These are phyloP conservation scores for Ceriops tagal DNA, from an alignment of 345 rosid species.

Conservation along the genomic window DNA sequence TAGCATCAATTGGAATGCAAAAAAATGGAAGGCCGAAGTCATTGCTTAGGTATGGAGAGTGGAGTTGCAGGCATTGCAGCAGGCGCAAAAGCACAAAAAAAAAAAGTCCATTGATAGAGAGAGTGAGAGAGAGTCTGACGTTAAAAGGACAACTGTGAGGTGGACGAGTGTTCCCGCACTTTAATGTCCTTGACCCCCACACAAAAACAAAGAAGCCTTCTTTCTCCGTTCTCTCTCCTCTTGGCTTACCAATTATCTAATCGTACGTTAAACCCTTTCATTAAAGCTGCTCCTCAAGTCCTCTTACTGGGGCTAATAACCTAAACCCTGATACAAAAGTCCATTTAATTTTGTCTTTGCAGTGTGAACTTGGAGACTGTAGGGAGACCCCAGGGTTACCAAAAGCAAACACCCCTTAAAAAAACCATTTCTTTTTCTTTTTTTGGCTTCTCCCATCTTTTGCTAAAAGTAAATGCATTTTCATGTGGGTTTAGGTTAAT, in stretches of 20 bases:
- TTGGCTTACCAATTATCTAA: neutral
- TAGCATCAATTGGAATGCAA: slow-evolving; percentile 6
- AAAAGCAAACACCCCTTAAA: slow-evolving; percentile 1
- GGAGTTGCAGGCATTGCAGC: slow-evolving; percentile 30
- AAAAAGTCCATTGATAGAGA: slow-evolving; percentile 2
- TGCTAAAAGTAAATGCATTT: neutral
- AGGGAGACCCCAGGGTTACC: slow-evolving; percentile 23
- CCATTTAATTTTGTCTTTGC: neutral
- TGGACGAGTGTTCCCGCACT: slow-evolving; percentile 33
- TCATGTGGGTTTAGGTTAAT: neutral
- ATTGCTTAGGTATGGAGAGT: slow-evolving; percentile 10
- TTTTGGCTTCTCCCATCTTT: neutral
- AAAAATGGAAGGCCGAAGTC: slow-evolving; percentile 7
- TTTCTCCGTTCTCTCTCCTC: neutral
- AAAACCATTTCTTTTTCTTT: neutral
- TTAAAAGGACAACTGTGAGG: slow-evolving; percentile 21
- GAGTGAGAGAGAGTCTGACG: slow-evolving; percentile 23
- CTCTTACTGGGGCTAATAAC: slow-evolving; percentile 1
- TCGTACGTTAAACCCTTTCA: slow-evolving; percentile 5
- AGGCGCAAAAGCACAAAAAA: slow-evolving; percentile 24
- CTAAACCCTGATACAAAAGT: neutral
- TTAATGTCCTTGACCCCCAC: slow-evolving; percentile 10
- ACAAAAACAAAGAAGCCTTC: neutral
- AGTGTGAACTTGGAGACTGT: slow-evolving; percentile 17
- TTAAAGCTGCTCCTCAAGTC: neutral